Percentiles rank a stretch among this genome's conserved stretches.
Evolutionary conservation across 2,329 filamentous ascomycete species (phyloP).

Genomic region (Diaporthe capsici): DNA sequence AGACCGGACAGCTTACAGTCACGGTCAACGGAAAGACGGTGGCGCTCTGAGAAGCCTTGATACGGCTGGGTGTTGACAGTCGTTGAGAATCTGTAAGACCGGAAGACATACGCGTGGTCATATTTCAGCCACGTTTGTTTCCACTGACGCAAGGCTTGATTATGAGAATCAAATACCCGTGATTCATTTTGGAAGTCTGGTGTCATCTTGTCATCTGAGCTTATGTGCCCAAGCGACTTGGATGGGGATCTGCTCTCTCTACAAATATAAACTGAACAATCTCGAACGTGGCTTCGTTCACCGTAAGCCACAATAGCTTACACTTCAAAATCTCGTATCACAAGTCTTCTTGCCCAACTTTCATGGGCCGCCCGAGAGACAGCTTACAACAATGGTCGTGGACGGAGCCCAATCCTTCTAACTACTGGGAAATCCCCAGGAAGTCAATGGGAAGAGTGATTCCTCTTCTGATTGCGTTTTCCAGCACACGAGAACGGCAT

Average conservation of each 20-base stretch:
- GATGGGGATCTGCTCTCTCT: not conserved
- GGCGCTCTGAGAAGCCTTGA: not conserved
- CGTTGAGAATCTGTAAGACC: too few relatives aligned
- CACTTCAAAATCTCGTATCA: not conserved
- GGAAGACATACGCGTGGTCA: not conserved
- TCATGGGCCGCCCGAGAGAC: not conserved
- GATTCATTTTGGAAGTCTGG: not conserved
- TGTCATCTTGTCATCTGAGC: not conserved
- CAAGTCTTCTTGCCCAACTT: not conserved
- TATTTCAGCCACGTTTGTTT: not conserved
- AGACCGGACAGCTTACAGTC: constrained; percentile 6
- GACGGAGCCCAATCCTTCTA: not conserved
- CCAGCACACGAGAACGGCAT: not conserved
- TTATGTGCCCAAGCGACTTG: not conserved
- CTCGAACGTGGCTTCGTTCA: not conserved
- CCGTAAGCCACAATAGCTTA: not conserved
- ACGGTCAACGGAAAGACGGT: constrained; percentile 15
- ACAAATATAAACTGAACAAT: not conserved
- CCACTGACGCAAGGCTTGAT: not conserved
- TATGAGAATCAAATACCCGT: not conserved
- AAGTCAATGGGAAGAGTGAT: not conserved
- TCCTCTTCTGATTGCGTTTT: not conserved
- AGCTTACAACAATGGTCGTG: not conserved
- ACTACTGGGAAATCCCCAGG: not conserved
- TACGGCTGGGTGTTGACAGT: not conserved